phyloP scores from a whole-genome alignment of 148 eudicot genomes.

The Talinum fruticosum region DNA sequence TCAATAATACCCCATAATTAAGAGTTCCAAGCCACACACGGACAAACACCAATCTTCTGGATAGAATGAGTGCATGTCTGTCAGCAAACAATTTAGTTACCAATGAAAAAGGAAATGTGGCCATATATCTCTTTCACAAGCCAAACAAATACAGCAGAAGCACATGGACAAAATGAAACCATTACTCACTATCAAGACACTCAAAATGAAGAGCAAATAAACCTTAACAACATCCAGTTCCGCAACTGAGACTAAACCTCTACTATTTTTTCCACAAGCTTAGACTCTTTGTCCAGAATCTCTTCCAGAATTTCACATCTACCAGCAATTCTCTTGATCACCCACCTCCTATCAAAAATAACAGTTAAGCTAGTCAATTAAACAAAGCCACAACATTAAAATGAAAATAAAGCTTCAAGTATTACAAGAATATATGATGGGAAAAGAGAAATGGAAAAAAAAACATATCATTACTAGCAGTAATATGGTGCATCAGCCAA shows the following conservation, averaged over 20 bases:
- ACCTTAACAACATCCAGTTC: conserved; percentile 41
- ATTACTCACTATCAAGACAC: conserved; percentile 21
- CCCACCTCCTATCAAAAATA: conserved; percentile 72
- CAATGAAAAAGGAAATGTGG: background rate
- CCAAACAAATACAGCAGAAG: background rate
- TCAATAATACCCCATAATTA: background rate
- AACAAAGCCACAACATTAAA: background rate
- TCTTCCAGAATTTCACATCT: conserved; percentile 53
- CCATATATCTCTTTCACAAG: background rate
- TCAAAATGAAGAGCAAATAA: conserved; percentile 36
- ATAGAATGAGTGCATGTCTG: background rate
- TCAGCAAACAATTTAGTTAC: background rate
- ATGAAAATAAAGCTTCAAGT: background rate
- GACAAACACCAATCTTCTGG: background rate
- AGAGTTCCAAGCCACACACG: background rate
- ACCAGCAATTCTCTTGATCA: conserved; percentile 67
- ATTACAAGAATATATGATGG: background rate
- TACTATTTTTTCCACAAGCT: conserved; percentile 67
- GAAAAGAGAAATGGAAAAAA: background rate
- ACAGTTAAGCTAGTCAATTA: conserved; percentile 2
- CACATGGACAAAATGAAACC: background rate
- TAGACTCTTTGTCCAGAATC: conserved; percentile 74
- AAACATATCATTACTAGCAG: background rate
- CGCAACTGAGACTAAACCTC: conserved; percentile 67
- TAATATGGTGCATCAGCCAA: background rate